Evolutionary conservation across 2,329 filamentous ascomycete species (phyloP).

Genomic region (Magnaporthiopsis incrustans): DNA sequence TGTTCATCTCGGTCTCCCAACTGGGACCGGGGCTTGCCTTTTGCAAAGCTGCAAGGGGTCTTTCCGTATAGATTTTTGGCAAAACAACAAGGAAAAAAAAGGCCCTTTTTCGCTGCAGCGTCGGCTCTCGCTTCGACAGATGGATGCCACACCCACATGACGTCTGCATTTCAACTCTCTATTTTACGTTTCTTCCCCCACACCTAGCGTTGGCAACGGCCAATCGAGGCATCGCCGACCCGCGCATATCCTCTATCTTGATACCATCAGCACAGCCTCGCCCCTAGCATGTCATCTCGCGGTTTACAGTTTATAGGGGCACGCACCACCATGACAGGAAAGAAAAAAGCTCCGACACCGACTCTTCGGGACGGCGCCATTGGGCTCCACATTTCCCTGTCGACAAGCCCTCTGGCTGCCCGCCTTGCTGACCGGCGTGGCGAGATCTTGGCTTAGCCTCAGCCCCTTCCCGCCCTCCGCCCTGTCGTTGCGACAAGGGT

Average conservation of each 20-base stretch:
- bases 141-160: not conserved
- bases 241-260: not conserved
- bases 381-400: not conserved
- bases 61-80: no score
- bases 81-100: no score
- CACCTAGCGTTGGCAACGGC: constrained; percentile 1
- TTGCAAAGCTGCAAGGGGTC: no score
- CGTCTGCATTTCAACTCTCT: not conserved
- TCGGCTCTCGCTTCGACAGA: no score
- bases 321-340: no score
- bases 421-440: no score
- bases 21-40: no score
- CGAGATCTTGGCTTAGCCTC: no score
- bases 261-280: not conserved
- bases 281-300: not conserved
- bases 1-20: no score
- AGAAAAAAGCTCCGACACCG: not conserved
- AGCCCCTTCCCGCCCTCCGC: no score
- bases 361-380: not conserved
- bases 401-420: not conserved
- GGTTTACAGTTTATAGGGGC: not conserved
- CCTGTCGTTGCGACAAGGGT: no score
- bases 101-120: no score
- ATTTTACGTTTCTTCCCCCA: not conserved
- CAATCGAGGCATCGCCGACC: constrained; percentile 8